Conservation (phyloP, 2,329 filamentous ascomycete species). For the Colletotrichum eremochloae region DNA sequence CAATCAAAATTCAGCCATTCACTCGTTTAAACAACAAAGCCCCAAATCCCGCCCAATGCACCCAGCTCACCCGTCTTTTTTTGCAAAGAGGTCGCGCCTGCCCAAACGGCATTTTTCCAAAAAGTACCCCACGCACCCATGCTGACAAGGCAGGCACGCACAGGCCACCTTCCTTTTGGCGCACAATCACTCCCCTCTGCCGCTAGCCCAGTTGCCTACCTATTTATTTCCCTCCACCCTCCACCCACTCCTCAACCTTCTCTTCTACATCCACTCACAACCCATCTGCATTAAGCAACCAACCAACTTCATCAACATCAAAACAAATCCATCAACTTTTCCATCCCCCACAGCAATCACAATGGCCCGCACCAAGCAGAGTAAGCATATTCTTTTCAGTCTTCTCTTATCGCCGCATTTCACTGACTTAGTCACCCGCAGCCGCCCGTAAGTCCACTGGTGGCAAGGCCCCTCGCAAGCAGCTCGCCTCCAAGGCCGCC, state of each 20-base stretch:
- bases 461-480: constrained; percentile 89
- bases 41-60: constrained; percentile 18
- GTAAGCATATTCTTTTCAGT: constrained; percentile 30
- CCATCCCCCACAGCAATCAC: constrained; percentile 51
- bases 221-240: constrained; percentile 48
- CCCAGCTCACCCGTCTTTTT: constrained; percentile 24
- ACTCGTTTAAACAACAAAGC: constrained; percentile 30
- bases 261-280: constrained; percentile 57
- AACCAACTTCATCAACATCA: constrained; percentile 47
- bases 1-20: constrained; percentile 43
- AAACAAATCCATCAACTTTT: constrained; percentile 49
- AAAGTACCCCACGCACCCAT: constrained; percentile 8
- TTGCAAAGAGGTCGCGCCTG: constrained; percentile 27
- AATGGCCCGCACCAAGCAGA: constrained; percentile 78
- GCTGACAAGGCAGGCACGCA: constrained; percentile 27
- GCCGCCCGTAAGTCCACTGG: constrained; percentile 80
- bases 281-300: constrained; percentile 52
- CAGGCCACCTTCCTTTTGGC: constrained; percentile 38
- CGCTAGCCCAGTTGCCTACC: constrained; percentile 49
- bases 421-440: constrained; percentile 9
- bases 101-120: constrained; percentile 34
- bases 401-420: background rate
- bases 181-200: constrained; percentile 47
- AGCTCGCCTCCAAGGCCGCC: constrained; percentile 98
- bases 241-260: constrained; percentile 44